Evolutionary conservation across 1,284 basidiomycete species (phyloP), one percentile per base, ranked within the genome.

Genomic region (Pterulicium gracile): DNA sequence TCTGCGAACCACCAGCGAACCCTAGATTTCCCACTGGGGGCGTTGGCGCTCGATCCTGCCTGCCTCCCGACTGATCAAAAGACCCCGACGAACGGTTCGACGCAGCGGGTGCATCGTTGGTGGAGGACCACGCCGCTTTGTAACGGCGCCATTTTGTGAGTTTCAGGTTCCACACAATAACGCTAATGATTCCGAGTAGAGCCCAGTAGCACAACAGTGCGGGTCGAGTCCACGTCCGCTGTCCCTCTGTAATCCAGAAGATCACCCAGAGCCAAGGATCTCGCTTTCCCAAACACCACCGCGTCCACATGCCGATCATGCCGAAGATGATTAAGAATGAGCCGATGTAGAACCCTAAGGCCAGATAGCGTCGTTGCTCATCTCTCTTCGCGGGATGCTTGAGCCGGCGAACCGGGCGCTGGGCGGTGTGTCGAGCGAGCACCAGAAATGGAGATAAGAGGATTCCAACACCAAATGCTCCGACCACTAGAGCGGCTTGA

Each of bases 401-500:
- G 17, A 97, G 77, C 3, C 94, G 84, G 56, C 92, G 88, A 4
- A 86, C 81, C 1, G 96, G 96, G 27, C 84, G 80, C 56, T 91
- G 91, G 0, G 95, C 94, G 50, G 96, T 87, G 59, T 93, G 84
- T 1, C 96, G 79, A 13, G 93, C 96, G 14, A 98, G 76, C 47
- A 93, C 86, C 14, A 99, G 83, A 7, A 98, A 72, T 0, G 96
- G 96, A 0, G 92, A 92, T n/a, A 98, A 78, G 10, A 97, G 69
- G 63, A 97, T 91, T 3, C 96, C 96, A 13, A 85, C 83, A 19
- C 98, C 70, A 49, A 98, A 79, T 0, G 92, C 88, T 20, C 96
- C 96, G 5, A 88, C 89, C 43, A 98, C 87, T 27, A 98, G 75
- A 0, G 96, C 92, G 35, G 95, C 75, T 61, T 98, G 96, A 62